Evolutionary conservation across 495 filamentous ascomycete species (phyloP).

Genomic region (Hypoxylon fragiforme): DNA sequence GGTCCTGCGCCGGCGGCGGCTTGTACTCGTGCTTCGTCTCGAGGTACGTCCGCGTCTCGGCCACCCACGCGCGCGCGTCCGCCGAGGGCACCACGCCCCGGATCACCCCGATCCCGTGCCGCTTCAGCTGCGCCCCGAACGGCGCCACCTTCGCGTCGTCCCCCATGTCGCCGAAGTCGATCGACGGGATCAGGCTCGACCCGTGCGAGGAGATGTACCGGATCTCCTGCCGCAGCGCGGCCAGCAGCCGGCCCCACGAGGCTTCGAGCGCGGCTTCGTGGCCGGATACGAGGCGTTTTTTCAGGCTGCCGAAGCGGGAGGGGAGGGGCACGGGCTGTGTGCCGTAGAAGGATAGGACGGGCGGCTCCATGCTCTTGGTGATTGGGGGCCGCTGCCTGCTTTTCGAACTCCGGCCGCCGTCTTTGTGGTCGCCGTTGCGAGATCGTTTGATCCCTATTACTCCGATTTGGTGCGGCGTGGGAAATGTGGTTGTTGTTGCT

Average conservation of each 20-base stretch:
- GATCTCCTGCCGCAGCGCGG: constrained; percentile 60
- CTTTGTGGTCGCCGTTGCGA: constrained; percentile 36
- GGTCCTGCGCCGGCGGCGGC: constrained; percentile 56
- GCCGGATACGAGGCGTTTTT: constrained; percentile 64
- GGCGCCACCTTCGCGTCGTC: constrained; percentile 52
- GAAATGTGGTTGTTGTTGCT: constrained; percentile 5
- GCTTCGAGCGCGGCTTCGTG: constrained; percentile 66
- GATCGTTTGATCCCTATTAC: constrained; percentile 37
- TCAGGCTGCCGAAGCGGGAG: constrained; percentile 75
- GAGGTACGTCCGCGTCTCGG: constrained; percentile 64
- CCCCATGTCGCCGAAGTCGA: constrained; percentile 63
- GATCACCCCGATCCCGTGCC: constrained; percentile 69
- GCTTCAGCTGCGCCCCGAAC: constrained; percentile 58
- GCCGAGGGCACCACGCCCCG: constrained; percentile 63
- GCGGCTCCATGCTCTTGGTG: constrained; percentile 66
- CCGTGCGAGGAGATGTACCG: constrained; percentile 54
- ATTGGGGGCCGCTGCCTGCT: constrained; percentile 36
- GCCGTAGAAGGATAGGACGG: constrained; percentile 73
- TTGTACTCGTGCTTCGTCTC: constrained; percentile 56
- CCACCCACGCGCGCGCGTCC: constrained; percentile 61
- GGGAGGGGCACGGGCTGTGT: constrained; percentile 73
- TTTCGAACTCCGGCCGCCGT: constrained; percentile 36
- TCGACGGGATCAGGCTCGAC: constrained; percentile 62
- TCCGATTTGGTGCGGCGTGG: constrained; percentile 16
- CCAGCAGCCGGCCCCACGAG: constrained; percentile 74